Evolutionary conservation across 257 asterid species (phyloP).

Genomic region (Solanum chilense): DNA sequence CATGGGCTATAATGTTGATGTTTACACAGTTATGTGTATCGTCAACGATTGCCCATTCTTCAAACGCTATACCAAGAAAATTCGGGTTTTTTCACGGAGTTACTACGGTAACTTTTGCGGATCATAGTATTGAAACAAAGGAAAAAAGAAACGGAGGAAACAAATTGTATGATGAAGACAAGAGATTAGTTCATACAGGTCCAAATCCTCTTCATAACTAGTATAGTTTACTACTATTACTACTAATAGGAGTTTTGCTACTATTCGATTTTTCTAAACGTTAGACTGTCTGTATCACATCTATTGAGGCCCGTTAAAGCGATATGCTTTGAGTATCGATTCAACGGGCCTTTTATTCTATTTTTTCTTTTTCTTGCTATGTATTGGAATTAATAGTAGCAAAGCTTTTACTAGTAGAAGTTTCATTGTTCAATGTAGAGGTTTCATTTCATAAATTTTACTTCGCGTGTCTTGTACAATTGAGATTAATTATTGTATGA

Average conservation of each 20-base stretch:
- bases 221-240: neutral
- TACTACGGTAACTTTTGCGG: neutral
- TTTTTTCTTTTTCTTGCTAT: neutral
- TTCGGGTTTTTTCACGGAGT: constrained; percentile 2
- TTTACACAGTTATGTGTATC: constrained; percentile 16
- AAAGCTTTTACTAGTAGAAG: constrained; percentile 13
- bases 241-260: constrained; percentile 32
- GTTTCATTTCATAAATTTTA: neutral
- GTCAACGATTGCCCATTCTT: neutral
- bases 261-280: constrained; percentile 27
- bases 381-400: constrained; percentile 50
- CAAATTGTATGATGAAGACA: constrained; percentile 31
- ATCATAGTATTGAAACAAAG: neutral
- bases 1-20: constrained; percentile 21
- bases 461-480: neutral
- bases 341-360: neutral
- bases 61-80: constrained; percentile 12
- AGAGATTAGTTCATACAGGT: constrained; percentile 68
- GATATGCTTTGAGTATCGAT: neutral
- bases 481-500: neutral
- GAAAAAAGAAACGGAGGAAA: neutral
- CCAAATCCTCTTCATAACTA: constrained; percentile 85
- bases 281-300: neutral
- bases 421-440: constrained; percentile 9
- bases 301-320: no score